These are phyloP conservation scores for Talaromyces amestolkiae DNA, from an alignment of 2,329 filamentous ascomycete genomes.

Conservation along the genomic window DNA sequence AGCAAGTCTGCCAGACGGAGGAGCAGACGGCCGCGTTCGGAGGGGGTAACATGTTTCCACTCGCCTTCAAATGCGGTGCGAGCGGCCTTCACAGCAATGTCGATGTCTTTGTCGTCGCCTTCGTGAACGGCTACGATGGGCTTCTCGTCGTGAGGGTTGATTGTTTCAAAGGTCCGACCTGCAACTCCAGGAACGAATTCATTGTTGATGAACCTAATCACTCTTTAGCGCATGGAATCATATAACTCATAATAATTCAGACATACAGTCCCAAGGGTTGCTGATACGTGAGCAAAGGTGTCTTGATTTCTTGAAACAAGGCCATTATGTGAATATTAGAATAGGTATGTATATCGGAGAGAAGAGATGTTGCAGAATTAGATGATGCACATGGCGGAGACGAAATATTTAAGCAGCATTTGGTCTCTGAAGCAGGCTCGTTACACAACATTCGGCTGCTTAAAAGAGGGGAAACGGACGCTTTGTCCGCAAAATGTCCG, in stretches of 20 bases:
- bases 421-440: background rate
- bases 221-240: background rate
- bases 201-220: constrained; percentile 64
- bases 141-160: constrained; percentile 83
- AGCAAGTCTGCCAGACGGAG: constrained; percentile 75
- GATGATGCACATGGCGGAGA: background rate
- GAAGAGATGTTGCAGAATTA: constrained; percentile 3
- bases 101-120: constrained; percentile 75
- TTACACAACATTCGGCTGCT: too few relatives aligned
- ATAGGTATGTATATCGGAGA: background rate
- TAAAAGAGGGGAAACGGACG: background rate
- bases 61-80: constrained; percentile 77
- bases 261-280: constrained; percentile 11
- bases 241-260: background rate
- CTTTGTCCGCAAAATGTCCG: background rate
- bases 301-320: constrained; percentile 11
- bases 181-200: constrained; percentile 81
- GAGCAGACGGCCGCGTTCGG: constrained; percentile 67
- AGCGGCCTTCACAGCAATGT: constrained; percentile 77
- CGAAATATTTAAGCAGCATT: constrained; percentile 7
- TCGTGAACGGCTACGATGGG: constrained; percentile 80
- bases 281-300: background rate
- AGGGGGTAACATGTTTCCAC: constrained; percentile 68
- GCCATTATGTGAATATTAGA: background rate
- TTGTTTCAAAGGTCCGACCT: constrained; percentile 86